phyloP scores from a whole-genome alignment of 345 rosid species.

The Pistacia vera region DNA sequence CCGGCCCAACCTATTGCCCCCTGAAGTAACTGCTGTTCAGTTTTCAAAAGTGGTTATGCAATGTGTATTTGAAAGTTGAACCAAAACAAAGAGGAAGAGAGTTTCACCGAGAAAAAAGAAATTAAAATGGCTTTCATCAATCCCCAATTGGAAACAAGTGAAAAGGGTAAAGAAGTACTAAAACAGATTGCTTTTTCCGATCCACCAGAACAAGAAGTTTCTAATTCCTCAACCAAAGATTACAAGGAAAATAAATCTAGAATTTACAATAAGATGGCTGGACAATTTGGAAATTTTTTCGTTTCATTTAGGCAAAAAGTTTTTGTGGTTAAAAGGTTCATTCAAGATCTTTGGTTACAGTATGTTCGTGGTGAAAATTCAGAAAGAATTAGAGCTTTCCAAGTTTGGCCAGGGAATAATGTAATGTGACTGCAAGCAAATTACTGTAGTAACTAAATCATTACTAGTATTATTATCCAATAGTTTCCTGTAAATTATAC shows the following conservation, averaged over 20 bases:
- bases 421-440: slow-evolving; percentile 11
- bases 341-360: slow-evolving; percentile 26
- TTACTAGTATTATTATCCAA: too few relatives aligned
- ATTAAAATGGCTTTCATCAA: slow-evolving; percentile 5
- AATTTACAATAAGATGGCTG: neutral
- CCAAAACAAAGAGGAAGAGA: neutral
- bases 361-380: slow-evolving; percentile 20
- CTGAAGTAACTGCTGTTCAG: slow-evolving; percentile 26
- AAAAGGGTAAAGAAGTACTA: slow-evolving; percentile 12
- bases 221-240: neutral
- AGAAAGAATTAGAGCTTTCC: slow-evolving; percentile 32
- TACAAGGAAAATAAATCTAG: neutral
- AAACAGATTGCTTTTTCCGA: slow-evolving; percentile 21
- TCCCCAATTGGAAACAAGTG: slow-evolving; percentile 13
- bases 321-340: slow-evolving; percentile 1
- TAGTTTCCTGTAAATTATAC: neutral
- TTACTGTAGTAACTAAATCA: too few relatives aligned
- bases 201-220: slow-evolving; percentile 3
- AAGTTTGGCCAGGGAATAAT: slow-evolving; percentile 50
- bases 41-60: slow-evolving; percentile 23
- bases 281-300: neutral
- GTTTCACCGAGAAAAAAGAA: neutral
- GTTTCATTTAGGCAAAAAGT: slow-evolving; percentile 4
- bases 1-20: neutral
- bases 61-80: neutral